Evolutionary conservation across 2,329 filamentous ascomycete species (phyloP).

Genomic region (Exophiala oligosperma): DNA sequence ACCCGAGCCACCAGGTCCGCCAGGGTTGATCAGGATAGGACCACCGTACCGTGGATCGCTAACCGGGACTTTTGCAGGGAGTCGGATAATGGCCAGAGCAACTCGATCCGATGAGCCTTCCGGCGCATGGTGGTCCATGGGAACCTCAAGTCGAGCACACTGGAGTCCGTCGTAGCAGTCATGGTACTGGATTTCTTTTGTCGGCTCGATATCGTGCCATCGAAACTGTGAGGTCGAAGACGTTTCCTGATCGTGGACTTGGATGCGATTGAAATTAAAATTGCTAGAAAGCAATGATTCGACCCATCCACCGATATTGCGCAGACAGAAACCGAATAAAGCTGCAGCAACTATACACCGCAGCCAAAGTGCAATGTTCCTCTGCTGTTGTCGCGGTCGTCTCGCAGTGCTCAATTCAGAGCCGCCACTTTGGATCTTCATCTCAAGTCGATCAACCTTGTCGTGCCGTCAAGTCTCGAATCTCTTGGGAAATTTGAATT

Average conservation of each 20-base stretch:
- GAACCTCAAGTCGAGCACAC: constrained; percentile 50
- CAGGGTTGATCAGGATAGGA: constrained; percentile 49
- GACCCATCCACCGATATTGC: not conserved
- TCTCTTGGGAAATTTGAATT: too few species aligned
- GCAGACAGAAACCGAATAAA: not conserved
- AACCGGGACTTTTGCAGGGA: constrained; percentile 39
- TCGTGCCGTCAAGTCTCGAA: too few species aligned
- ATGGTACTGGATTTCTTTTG: constrained; percentile 35
- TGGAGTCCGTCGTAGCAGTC: constrained; percentile 48
- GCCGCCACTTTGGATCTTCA: too few species aligned
- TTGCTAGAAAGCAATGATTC: not conserved
- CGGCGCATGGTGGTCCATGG: constrained; percentile 45
- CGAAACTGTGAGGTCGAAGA: not conserved
- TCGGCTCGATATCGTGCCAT: constrained; percentile 28
- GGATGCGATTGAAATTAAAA: not conserved
- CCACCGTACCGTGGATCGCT: constrained; percentile 47
- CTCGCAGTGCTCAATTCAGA: not conserved
- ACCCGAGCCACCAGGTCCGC: constrained; percentile 40
- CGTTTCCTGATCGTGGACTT: too few species aligned
- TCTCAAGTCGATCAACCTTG: too few species aligned
- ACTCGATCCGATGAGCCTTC: constrained; percentile 35
- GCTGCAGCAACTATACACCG: not conserved
- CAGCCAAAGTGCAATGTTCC: not conserved
- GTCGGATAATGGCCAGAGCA: constrained; percentile 45
- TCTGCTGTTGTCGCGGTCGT: not conserved